Evolutionary conservation across 345 rosid species (phyloP).

Genomic region (Camelina sativa): DNA sequence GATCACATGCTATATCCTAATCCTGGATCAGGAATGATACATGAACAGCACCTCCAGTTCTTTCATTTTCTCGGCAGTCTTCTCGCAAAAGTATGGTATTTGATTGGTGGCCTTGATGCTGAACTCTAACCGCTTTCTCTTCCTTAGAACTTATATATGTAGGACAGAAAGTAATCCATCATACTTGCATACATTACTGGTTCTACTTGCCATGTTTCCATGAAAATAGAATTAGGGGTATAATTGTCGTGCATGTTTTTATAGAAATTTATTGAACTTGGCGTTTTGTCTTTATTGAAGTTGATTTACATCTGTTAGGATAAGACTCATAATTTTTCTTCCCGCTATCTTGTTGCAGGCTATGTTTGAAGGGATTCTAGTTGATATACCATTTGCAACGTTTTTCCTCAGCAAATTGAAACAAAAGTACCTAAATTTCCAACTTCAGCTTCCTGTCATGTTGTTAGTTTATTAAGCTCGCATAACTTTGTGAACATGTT

Average conservation of each 20-base stretch:
- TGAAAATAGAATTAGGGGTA: constrained; percentile 7
- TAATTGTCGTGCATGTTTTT: constrained; percentile 14
- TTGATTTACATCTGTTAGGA: constrained; percentile 31
- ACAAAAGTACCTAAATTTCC: constrained; percentile 62
- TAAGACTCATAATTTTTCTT: constrained; percentile 12
- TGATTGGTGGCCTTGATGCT: constrained; percentile 18
- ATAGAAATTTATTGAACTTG: background rate
- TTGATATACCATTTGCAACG: constrained; percentile 97
- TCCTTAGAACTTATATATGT: background rate
- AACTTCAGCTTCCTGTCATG: constrained; percentile 17
- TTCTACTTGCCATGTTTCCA: constrained; percentile 9
- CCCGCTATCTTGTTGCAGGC: constrained; percentile 61
- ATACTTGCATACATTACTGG: constrained; percentile 15
- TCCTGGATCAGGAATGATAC: constrained; percentile 98
- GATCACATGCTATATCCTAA: constrained; percentile 98
- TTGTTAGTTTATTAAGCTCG: constrained; percentile 18
- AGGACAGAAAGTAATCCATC: constrained; percentile 10
- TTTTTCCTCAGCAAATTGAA: constrained; percentile 99
- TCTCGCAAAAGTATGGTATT: constrained; percentile 72
- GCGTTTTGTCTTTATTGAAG: constrained; percentile 11
- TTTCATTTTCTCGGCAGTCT: constrained; percentile 95
- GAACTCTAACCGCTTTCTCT: constrained; percentile 23
- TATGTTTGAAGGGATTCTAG: constrained; percentile 98
- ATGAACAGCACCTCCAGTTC: constrained; percentile 96
- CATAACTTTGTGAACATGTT: constrained; percentile 18